Percentiles rank a stretch among this genome's conserved stretches.
phyloP scores from a whole-genome alignment of 257 asterid genomes.

The Solanum medicagineum region DNA sequence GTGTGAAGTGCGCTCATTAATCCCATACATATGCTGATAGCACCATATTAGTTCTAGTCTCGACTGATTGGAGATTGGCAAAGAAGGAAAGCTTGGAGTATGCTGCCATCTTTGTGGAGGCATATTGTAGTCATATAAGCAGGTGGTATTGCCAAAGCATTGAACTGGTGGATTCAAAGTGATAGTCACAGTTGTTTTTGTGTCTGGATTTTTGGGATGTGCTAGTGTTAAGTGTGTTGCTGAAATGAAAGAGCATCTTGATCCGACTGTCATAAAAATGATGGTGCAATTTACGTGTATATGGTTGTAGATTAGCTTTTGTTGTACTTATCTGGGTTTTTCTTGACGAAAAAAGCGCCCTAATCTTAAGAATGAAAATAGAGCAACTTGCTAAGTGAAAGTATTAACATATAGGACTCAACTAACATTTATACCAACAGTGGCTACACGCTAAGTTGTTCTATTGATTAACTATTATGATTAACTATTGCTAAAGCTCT shows the following conservation, averaged over 20 bases:
- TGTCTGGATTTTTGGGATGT: not conserved
- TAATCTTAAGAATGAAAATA: not conserved
- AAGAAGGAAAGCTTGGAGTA: not conserved
- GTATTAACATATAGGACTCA: not conserved
- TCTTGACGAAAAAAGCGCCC: not conserved
- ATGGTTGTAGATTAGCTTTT: not conserved
- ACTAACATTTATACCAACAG: not conserved
- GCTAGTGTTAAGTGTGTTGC: not conserved
- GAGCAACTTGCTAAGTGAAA: not conserved
- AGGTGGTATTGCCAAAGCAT: not conserved
- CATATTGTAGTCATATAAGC: not conserved
- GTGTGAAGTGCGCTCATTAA: slow-evolving; percentile 25
- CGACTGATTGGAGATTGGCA: not conserved
- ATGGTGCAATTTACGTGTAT: not conserved
- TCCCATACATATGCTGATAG: slow-evolving; percentile 6
- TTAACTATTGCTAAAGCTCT: not conserved
- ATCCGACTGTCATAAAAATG: not conserved
- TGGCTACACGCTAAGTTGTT: not conserved
- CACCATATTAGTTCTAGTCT: slow-evolving; percentile 12
- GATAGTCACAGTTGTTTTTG: not conserved
- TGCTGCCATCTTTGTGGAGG: not conserved
- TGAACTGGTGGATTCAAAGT: not conserved
- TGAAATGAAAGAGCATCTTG: not conserved
- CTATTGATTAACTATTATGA: not conserved
- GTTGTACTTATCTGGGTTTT: not conserved